Percentiles rank a stretch among this genome's conserved stretches.
Evolutionary conservation across 192 early-diverging fungal species (phyloP).

Genomic region (Neocallimastix lanati): DNA sequence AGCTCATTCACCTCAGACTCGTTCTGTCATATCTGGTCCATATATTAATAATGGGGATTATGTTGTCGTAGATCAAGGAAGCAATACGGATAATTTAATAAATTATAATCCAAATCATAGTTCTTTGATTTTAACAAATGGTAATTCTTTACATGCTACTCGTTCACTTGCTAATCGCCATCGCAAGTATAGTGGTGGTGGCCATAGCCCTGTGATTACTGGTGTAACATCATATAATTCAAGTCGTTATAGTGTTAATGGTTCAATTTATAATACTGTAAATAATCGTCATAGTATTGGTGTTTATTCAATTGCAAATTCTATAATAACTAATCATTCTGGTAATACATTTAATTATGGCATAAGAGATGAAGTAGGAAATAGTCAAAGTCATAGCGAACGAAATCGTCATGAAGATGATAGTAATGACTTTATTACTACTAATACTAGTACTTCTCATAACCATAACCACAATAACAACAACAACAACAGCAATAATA

Average conservation of each 20-base stretch:
- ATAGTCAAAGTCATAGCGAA: too few species aligned
- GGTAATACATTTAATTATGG: too few species aligned
- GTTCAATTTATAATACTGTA: too few species aligned
- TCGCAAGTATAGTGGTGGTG: not conserved
- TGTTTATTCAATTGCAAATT: not conserved
- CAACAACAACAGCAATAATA: too few species aligned
- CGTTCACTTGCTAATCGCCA: not conserved
- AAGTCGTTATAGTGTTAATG: not conserved
- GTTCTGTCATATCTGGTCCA: not conserved
- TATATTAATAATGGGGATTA: not conserved
- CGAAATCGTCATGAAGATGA: too few species aligned
- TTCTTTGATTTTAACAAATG: too few species aligned
- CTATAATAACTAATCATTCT: not conserved
- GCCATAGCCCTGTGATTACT: not conserved
- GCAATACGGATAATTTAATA: too few species aligned
- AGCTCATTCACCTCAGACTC: not conserved
- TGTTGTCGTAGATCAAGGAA: not conserved
- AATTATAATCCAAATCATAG: too few species aligned
- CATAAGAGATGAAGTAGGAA: too few species aligned
- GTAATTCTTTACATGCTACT: not conserved
- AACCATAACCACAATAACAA: too few species aligned
- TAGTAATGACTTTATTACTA: too few species aligned
- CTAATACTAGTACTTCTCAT: too few species aligned
- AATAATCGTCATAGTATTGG: not conserved
- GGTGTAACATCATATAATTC: not conserved